Evolutionary conservation across 768 basidiomycete species (phyloP).

Genomic region (Terana coerulea): DNA sequence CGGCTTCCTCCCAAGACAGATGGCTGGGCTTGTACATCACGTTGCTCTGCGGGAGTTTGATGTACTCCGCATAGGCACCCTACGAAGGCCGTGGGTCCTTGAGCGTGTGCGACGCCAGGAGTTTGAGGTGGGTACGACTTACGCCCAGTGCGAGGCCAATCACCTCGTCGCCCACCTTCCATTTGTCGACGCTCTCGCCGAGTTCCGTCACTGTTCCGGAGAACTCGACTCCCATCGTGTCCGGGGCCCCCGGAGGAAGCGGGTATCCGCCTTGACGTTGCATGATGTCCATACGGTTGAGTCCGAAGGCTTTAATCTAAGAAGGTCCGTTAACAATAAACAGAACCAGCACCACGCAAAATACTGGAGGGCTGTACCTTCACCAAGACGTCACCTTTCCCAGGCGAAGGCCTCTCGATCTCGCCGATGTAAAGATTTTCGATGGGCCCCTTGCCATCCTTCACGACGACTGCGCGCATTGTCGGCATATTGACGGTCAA

Average conservation of each 20-base stretch:
- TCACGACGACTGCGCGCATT: conserved; percentile 82
- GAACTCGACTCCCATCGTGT: conserved; percentile 86
- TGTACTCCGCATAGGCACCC: conserved; percentile 92
- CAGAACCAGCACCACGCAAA: not conserved
- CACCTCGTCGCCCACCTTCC: conserved; percentile 74
- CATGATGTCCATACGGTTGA: conserved; percentile 82
- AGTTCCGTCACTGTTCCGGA: conserved; percentile 54
- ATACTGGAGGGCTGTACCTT: conserved; percentile 52
- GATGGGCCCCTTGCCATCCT: conserved; percentile 67
- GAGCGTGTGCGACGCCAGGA: not conserved
- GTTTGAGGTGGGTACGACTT: conserved; percentile 24
- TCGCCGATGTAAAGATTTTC: conserved; percentile 81
- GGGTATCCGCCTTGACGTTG: conserved; percentile 77
- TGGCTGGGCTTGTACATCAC: conserved; percentile 70
- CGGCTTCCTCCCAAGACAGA: conserved; percentile 81
- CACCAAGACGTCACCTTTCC: conserved; percentile 66
- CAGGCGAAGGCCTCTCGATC: conserved; percentile 54
- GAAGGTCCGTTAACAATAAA: not conserved
- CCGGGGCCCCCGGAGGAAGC: conserved; percentile 67
- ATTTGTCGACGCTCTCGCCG: conserved; percentile 32
- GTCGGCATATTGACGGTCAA: conserved; percentile 6
- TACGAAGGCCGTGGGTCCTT: conserved; percentile 24
- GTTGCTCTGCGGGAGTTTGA: conserved; percentile 61
- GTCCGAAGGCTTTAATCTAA: conserved; percentile 78
- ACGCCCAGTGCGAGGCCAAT: conserved; percentile 82